A percentile compares a stretch with the other conserved stretches of the same genome.
phyloP scores from a whole-genome alignment of 2,329 filamentous ascomycete genomes.

The Phyllosticta capitalensis region DNA sequence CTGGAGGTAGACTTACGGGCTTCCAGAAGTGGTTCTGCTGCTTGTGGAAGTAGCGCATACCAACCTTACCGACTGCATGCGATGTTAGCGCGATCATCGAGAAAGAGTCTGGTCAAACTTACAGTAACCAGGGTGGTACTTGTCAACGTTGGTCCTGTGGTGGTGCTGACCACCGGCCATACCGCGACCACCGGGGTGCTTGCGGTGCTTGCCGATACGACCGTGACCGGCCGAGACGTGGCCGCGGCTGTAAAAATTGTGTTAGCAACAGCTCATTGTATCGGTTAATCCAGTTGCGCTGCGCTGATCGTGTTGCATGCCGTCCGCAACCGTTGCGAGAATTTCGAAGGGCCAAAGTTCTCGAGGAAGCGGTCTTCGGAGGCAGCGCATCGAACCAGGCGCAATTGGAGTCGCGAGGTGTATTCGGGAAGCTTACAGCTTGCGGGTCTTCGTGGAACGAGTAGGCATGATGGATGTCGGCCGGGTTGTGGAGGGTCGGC shows the following conservation, averaged over 20 bases:
- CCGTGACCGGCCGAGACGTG: slow-evolving; percentile 97
- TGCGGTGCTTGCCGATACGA: slow-evolving; percentile 97
- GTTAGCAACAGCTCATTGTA: slow-evolving; percentile 27
- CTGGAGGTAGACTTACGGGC: slow-evolving; percentile 42
- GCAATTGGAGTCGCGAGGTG: slow-evolving; percentile 30
- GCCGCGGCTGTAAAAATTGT: slow-evolving; percentile 63
- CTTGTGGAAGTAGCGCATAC: slow-evolving; percentile 72
- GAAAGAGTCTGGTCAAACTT: neutral
- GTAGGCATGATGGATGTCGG: slow-evolving; percentile 51
- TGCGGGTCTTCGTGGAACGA: slow-evolving; percentile 65
- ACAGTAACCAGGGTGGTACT: slow-evolving; percentile 85
- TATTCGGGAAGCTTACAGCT: slow-evolving; percentile 46
- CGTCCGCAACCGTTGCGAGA: neutral
- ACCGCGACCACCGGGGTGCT: slow-evolving; percentile 60
- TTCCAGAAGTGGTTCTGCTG: slow-evolving; percentile 93
- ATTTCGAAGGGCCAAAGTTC: neutral
- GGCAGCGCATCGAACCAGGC: slow-evolving; percentile 1
- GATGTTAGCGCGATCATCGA: slow-evolving; percentile 44
- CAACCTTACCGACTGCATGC: slow-evolving; percentile 47
- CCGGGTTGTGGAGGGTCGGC: neutral
- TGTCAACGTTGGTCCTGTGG: slow-evolving; percentile 86
- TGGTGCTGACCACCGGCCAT: slow-evolving; percentile 99
- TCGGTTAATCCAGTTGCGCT: neutral
- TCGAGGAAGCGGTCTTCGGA: neutral
- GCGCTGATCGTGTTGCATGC: neutral